Evolutionary conservation across 140 eudicot species (phyloP), one percentile per base, ranked within the genome.

Genomic region (Oenanthe javanica): DNA sequence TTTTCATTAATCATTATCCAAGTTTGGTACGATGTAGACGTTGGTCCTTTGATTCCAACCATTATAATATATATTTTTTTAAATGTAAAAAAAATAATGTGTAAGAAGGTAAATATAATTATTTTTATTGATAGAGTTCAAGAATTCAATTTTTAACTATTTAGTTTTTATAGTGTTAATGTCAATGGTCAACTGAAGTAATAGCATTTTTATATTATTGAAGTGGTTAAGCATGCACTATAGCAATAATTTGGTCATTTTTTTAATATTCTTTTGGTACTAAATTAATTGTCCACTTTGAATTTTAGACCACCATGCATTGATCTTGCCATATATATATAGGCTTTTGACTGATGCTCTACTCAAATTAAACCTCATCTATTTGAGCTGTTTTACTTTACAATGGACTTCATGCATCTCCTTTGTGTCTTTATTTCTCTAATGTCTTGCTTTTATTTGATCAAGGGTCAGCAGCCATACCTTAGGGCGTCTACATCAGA

Each of bases 381-480:
- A 31, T 5, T 38, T 45, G 10, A 31, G 36, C 36, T 31, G 36
- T 31, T 31, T 31, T 31, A 31, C 59, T 75, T 49, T 13, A 16
- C n/a, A 10, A 75, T 75, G 79, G 79, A 48, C 49, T 75, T 46
- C 19, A 48, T 48, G 79, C 78, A 61, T 59, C 76, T 84, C 59
- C 43, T 84, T 81, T 78, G 79, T 25, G 27, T 84, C 61, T 67
- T 82, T 69, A 63, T 87, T 81, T 74, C 81, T 57, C 81, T 89
- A 2, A 54, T 87, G 7, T 85, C 52, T 46, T 73, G 25, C 77
- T 79, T 31, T 31, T 31, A 31, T 31, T 31, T 31, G 36, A 31
- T 31, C 36, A 31, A 31, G 36, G 36, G 36, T 46, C 98, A 93
- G 72, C 98, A 93, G 80, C 93, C 95, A 67, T 93, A 93, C 54